Evolutionary conservation across 2,329 filamentous ascomycete species (phyloP).

Genomic region (Curvularia sp.): DNA sequence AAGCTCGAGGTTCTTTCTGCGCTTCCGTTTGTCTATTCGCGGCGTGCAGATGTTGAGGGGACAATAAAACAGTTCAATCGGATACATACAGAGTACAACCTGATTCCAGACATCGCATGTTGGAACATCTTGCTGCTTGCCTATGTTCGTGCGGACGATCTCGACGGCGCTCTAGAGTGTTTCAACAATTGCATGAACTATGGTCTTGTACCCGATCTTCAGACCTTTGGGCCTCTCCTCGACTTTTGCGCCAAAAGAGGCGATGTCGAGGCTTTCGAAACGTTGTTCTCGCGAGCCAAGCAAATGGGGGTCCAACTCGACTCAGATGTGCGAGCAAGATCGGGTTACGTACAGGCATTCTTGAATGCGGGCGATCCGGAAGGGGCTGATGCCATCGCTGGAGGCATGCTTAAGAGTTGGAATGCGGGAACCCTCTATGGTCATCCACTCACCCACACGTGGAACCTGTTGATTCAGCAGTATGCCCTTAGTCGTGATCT

Average conservation of each 20-base stretch:
- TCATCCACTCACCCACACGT: slow-evolving; percentile 66
- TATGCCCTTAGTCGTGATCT: slow-evolving; percentile 70
- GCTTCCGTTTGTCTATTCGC: slow-evolving; percentile 74
- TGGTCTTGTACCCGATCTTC: slow-evolving; percentile 62
- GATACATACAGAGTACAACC: slow-evolving; percentile 63
- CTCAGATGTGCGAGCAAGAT: slow-evolving; percentile 33
- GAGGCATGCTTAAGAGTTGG: slow-evolving; percentile 62
- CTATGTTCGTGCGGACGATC: slow-evolving; percentile 70
- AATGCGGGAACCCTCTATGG: slow-evolving; percentile 53
- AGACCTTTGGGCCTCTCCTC: slow-evolving; percentile 78
- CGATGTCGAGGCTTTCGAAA: slow-evolving; percentile 72
- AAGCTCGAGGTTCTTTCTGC: slow-evolving; percentile 28
- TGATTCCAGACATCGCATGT: slow-evolving; percentile 65
- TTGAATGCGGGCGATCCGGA: slow-evolving; percentile 56
- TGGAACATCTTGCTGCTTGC: slow-evolving; percentile 83
- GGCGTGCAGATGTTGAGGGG: slow-evolving; percentile 67
- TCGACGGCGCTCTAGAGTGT: slow-evolving; percentile 68
- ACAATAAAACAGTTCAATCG: slow-evolving; percentile 68
- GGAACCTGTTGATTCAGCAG: slow-evolving; percentile 78
- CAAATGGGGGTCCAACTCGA: slow-evolving; percentile 44
- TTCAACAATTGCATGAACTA: slow-evolving; percentile 67
- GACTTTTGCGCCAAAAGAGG: slow-evolving; percentile 73
- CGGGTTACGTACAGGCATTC: slow-evolving; percentile 68
- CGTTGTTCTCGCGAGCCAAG: slow-evolving; percentile 70
- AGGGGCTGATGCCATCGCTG: slow-evolving; percentile 60